Base-by-base conservation (phyloP, 106 monocot genomes). In the Acorus gramineus region DNA sequence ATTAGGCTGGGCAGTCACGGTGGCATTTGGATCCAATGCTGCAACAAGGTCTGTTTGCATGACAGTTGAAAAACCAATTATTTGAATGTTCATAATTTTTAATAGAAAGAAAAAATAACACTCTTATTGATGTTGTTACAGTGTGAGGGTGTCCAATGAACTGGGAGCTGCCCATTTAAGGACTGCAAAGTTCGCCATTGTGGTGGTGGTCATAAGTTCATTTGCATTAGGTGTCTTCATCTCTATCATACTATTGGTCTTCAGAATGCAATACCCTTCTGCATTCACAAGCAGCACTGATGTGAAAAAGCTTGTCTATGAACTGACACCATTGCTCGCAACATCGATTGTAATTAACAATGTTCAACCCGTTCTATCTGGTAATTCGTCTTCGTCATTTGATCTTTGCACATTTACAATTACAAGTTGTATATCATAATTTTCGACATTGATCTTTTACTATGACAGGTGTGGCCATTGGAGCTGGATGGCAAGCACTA, bases 61-160 rank as follows among this genome's bases (percentile, higher is more conserved):
- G 28, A 28, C 28, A 28, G 28, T 0, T 28, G 28, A 28, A 28
- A 28, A 28, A 28, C 28, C 28, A 28, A 28, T 28, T 28, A 28
- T 28, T 28, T 28, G 28, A 28, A 28, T 1, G 28, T 28, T 28
- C 28, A 28, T 28, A 28, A 28, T 28, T 28, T 1, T 0, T 28
- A 28, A 28, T 28, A 28, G 28, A 28, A 28, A 28, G 28, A 28
- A 28, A 28, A 28, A 28, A 28, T 28, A 28, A 28, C 28, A 28
- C 28, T 28, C 28, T 28, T 46, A 5, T 55, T 8, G 3, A 52
- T 52, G 6, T 61, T 43, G 13, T 49, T 65, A 11, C 66, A 84
- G 83, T 73, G 79, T 84, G 51, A 66, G 83, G 55, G 63, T 83
- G 2, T 83, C 83, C 0, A 83, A 83, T 46, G 83, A 83, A 13